phyloP scores from a whole-genome alignment of 148 eudicot species.

The Pouteria glomerata region DNA sequence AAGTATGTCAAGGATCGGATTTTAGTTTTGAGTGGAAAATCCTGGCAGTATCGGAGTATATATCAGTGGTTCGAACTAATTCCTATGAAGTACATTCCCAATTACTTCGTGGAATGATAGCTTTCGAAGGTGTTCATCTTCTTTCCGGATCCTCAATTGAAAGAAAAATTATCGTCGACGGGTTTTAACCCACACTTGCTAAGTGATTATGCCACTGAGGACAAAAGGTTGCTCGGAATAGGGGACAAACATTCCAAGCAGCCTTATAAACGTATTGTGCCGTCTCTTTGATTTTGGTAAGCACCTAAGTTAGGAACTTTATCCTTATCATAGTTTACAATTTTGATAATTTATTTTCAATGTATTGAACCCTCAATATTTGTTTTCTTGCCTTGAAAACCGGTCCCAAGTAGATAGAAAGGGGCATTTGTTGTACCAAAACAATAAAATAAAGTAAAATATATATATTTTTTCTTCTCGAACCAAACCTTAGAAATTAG shows the following conservation, averaged over 20 bases:
- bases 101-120: slow-evolving; percentile 78
- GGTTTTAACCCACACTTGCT: slow-evolving; percentile 72
- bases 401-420: no score
- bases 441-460: no score
- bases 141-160: slow-evolving; percentile 94
- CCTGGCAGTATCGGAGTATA: slow-evolving; percentile 79
- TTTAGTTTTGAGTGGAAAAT: slow-evolving; percentile 53
- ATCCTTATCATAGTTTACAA: no score
- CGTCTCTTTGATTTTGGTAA: slow-evolving; percentile 6
- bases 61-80: slow-evolving; percentile 84
- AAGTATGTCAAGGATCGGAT: slow-evolving; percentile 91
- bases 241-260: slow-evolving; percentile 73
- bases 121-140: slow-evolving; percentile 87
- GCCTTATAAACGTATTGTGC: slow-evolving; percentile 58
- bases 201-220: slow-evolving; percentile 66
- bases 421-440: no score
- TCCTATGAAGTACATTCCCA: slow-evolving; percentile 96
- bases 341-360: no score
- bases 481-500: no score
- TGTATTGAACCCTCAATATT: no score
- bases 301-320: no score
- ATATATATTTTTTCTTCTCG: no score
- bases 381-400: no score
- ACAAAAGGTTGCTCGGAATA: slow-evolving; percentile 87
- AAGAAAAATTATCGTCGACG: slow-evolving; percentile 91